Base-by-base conservation (phyloP, 768 basidiomycete species). In the Phanerodontia chrysosporium region DNA sequence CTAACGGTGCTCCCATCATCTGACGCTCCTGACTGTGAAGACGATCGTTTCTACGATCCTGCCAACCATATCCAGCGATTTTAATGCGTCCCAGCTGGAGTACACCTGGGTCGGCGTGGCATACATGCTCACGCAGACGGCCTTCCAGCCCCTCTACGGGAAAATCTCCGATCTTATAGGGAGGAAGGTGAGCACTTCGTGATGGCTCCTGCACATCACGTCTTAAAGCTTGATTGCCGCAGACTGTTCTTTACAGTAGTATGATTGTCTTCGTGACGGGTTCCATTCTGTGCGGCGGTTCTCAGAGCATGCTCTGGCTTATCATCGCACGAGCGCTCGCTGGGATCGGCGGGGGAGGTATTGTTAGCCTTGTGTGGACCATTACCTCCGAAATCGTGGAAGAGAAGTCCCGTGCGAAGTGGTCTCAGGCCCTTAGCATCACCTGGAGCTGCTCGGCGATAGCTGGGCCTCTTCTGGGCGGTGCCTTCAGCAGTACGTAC, bases 401-500 rank as follows among this genome's bases (percentile, higher is more conserved):
- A 69, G 79, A 84, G 28, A 77, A 75, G 60, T 75, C 80, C 59
- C 83, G 89, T 58, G 86, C 90, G 51, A 90, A 85, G 69, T 93
- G 90, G 91, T 90, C 89, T 12, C 89, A 90, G 70, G 89, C 89
- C 21, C 78, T 92, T 30, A 92, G 90, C 63, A 70, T 92, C 55
- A 93, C 91, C 36, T 93, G 91, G 91, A 86, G 86, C 60, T 89
- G 87, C 69, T 93, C 91, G 45, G 91, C 91, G 32, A 71, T 92
- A 61, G 89, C 90, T 49, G 91, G 92, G 5, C 91, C 91, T 22
- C 72, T 93, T 16, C 75, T 93, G n/a, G 91, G 91, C 35, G 91
- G 91, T 29, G 65, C 87, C 58, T 93, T 93, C 74, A 91, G 90
- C 67, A 77, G 88, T 90, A 61, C 71, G 83, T 48, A 42, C 51